phyloP scores from a whole-genome alignment of 306 rosid genomes.

The Trifolium dubium region DNA sequence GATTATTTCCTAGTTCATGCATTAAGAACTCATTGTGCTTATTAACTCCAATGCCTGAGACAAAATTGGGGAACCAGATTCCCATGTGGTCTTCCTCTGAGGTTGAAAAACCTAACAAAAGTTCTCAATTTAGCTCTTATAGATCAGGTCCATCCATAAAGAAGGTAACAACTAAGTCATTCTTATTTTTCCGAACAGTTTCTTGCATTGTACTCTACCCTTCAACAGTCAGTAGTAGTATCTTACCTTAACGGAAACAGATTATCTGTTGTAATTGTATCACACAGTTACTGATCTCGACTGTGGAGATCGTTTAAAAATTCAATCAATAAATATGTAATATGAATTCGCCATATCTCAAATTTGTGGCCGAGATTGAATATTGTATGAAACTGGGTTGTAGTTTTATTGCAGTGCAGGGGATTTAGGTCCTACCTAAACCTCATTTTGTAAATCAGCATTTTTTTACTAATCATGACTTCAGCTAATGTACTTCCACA shows the following conservation, averaged over 20 bases:
- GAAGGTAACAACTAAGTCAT: constrained; percentile 56
- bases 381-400: too few relatives aligned
- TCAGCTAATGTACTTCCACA: constrained; percentile 16
- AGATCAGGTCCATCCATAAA: constrained; percentile 57
- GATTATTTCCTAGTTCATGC: constrained; percentile 64
- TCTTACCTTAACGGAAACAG: not conserved
- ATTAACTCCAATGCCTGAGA: constrained; percentile 59
- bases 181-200: constrained; percentile 24
- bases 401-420: too few relatives aligned
- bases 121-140: constrained; percentile 46
- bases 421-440: not conserved
- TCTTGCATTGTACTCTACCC: constrained; percentile 20
- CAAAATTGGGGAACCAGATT: constrained; percentile 57
- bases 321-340: too few relatives aligned
- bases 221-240: constrained; percentile 10
- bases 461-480: not conserved
- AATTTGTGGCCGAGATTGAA: too few relatives aligned
- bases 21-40: constrained; percentile 64
- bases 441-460: constrained; percentile 5
- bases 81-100: constrained; percentile 45
- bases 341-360: too few relatives aligned
- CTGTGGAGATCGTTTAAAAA: too few relatives aligned
- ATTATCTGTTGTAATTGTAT: too few relatives aligned
- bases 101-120: constrained; percentile 50
- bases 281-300: too few relatives aligned